These are phyloP conservation scores for Colletotrichum chlorophyti DNA, from an alignment of 2,329 filamentous ascomycete genomes.

Conservation along the genomic window DNA sequence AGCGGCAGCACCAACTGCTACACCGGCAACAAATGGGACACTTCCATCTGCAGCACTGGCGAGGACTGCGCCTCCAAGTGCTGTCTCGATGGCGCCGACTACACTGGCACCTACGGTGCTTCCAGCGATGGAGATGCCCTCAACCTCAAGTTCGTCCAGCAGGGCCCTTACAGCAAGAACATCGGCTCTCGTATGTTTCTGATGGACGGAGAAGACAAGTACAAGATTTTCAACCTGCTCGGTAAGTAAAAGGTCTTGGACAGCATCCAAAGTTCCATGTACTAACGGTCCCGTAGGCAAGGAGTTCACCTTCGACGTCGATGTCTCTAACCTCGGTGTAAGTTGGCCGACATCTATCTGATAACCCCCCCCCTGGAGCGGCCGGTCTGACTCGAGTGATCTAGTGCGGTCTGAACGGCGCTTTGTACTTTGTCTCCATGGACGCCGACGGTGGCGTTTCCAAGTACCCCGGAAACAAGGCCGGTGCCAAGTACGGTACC, in stretches of 20 bases:
- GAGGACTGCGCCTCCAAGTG: conserved; percentile 55
- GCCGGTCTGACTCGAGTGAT: background rate
- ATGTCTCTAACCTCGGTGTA: conserved; percentile 63
- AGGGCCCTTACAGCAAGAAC: conserved; percentile 54
- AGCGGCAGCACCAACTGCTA: conserved; percentile 61
- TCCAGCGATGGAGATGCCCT: conserved; percentile 57
- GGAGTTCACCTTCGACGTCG: conserved; percentile 77
- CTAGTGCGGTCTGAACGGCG: conserved; percentile 75
- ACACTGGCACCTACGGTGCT: conserved; percentile 59
- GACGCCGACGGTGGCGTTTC: conserved; percentile 61
- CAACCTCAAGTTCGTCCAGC: conserved; percentile 63
- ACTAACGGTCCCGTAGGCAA: no score
- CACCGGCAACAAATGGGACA: conserved; percentile 57
- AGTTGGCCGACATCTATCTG: background rate
- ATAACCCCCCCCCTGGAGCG: background rate
- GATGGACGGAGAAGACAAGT: conserved; percentile 65
- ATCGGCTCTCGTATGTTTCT: conserved; percentile 67
- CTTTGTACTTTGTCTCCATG: conserved; percentile 72
- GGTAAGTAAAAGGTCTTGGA: no score
- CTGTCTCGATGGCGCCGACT: conserved; percentile 61
- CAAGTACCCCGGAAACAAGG: conserved; percentile 57
- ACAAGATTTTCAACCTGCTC: conserved; percentile 68
- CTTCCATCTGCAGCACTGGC: conserved; percentile 46
- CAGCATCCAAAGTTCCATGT: no score
- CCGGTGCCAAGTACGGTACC: conserved; percentile 65